These are phyloP conservation scores for Scheffersomyces ergatensis DNA, from an alignment of 805 yeast species.

Conservation along the genomic window DNA sequence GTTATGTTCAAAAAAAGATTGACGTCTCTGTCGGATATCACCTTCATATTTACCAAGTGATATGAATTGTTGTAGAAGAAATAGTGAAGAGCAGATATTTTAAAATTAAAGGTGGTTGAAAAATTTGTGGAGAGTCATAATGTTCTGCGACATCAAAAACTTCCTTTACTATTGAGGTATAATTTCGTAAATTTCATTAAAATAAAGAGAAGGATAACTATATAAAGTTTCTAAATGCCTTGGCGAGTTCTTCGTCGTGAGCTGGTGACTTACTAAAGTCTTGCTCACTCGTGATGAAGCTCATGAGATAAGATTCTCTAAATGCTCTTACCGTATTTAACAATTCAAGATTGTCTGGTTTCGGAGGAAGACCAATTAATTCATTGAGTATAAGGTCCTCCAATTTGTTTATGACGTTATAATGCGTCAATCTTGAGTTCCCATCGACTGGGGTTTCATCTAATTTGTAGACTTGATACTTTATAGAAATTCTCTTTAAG, in stretches of 20 bases:
- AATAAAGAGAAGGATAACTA: background rate
- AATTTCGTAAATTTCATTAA: background rate
- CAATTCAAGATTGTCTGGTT: background rate
- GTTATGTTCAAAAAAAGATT: constrained; percentile 21
- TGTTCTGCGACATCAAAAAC: too few species aligned
- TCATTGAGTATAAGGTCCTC: constrained; percentile 11
- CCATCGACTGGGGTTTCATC: constrained; percentile 13
- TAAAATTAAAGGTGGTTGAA: too few species aligned
- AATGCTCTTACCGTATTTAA: background rate
- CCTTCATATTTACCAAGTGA: too few species aligned
- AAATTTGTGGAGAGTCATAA: too few species aligned
- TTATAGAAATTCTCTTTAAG: constrained; percentile 30
- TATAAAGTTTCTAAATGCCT: background rate
- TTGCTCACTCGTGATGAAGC: background rate
- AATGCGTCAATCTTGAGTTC: constrained; percentile 27
- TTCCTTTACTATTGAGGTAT: too few species aligned
- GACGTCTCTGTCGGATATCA: constrained; percentile 28
- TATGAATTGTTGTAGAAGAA: background rate
- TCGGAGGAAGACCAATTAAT: background rate
- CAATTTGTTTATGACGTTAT: constrained; percentile 11
- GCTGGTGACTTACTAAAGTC: background rate
- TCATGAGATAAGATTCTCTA: background rate
- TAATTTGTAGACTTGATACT: constrained; percentile 24
- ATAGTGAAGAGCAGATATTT: too few species aligned
- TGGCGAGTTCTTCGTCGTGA: background rate